A percentile compares a stretch with the other conserved stretches of the same genome.
These are phyloP conservation scores for Mycena epipterygia DNA, from an alignment of 768 basidiomycete species.

Conservation along the genomic window DNA sequence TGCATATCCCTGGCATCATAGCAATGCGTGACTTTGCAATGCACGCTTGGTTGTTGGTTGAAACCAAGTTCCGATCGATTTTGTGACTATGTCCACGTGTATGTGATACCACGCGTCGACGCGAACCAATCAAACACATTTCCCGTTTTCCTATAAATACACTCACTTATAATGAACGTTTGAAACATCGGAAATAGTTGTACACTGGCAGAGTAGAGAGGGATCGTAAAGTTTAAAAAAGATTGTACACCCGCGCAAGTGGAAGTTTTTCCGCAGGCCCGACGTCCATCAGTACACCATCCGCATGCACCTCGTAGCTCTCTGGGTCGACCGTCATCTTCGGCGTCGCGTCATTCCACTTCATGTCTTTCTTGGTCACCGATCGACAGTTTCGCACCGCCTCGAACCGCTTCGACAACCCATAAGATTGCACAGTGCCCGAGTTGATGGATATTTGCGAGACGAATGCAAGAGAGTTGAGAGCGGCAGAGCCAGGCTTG, in stretches of 20 bases:
- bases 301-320: constrained; percentile 87
- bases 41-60: too few relatives aligned
- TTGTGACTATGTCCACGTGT: too few relatives aligned
- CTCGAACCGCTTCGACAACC: constrained; percentile 77
- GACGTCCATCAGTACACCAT: constrained; percentile 83
- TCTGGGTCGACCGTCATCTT: constrained; percentile 94
- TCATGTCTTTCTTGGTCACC: constrained; percentile 92
- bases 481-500: constrained; percentile 80
- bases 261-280: constrained; percentile 79
- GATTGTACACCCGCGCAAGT: constrained; percentile 80
- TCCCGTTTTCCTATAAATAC: too few relatives aligned
- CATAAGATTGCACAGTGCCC: constrained; percentile 69
- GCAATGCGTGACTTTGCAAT: too few relatives aligned
- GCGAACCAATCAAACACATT: too few relatives aligned
- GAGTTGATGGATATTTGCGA: constrained; percentile 74
- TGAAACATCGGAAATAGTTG: too few relatives aligned
- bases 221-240: constrained; percentile 71
- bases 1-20: too few relatives aligned
- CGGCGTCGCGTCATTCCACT: constrained; percentile 89
- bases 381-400: constrained; percentile 83
- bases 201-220: too few relatives aligned
- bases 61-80: too few relatives aligned
- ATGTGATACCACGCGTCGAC: too few relatives aligned
- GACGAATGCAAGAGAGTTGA: constrained; percentile 90
- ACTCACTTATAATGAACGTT: too few relatives aligned